Evolutionary conservation across 352 stramenopile genomes (phyloP).

Genomic region (Peronospora farinosa): DNA sequence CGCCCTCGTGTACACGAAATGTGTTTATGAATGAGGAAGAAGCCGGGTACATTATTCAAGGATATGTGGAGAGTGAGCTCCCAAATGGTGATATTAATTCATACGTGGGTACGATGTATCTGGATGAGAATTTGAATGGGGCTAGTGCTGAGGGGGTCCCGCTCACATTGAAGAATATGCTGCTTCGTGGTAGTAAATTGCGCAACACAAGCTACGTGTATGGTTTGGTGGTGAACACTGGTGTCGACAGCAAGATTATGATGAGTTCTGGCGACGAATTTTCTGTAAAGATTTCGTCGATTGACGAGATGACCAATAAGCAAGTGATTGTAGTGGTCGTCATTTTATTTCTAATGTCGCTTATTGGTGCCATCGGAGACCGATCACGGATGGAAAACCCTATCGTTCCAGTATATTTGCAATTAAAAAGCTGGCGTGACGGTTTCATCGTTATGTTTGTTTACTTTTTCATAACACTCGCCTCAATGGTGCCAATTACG

Average conservation of each 20-base stretch:
- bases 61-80: slow-evolving; percentile 73
- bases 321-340: slow-evolving; percentile 79
- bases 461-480: slow-evolving; percentile 80
- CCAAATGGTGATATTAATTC: slow-evolving; percentile 79
- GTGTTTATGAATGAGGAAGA: slow-evolving; percentile 71
- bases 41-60: slow-evolving; percentile 51
- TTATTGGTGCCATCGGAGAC: slow-evolving; percentile 59
- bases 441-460: slow-evolving; percentile 64
- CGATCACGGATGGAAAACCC: slow-evolving; percentile 43
- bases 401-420: slow-evolving; percentile 33
- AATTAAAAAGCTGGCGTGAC: slow-evolving; percentile 29
- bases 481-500: slow-evolving; percentile 85
- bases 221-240: slow-evolving; percentile 91
- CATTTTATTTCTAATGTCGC: slow-evolving; percentile 61
- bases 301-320: slow-evolving; percentile 83
- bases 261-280: slow-evolving; percentile 84
- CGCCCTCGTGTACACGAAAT: slow-evolving; percentile 42
- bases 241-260: slow-evolving; percentile 90
- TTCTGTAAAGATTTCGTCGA: slow-evolving; percentile 74
- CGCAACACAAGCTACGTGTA: slow-evolving; percentile 87
- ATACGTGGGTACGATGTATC: slow-evolving; percentile 66
- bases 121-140: slow-evolving; percentile 46
- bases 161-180: slow-evolving; percentile 83
- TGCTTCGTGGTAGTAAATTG: slow-evolving; percentile 86
- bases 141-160: slow-evolving; percentile 38